Base-by-base conservation (phyloP, 2,329 filamentous ascomycete species). In the Pseudogymnoascus sp. region DNA sequence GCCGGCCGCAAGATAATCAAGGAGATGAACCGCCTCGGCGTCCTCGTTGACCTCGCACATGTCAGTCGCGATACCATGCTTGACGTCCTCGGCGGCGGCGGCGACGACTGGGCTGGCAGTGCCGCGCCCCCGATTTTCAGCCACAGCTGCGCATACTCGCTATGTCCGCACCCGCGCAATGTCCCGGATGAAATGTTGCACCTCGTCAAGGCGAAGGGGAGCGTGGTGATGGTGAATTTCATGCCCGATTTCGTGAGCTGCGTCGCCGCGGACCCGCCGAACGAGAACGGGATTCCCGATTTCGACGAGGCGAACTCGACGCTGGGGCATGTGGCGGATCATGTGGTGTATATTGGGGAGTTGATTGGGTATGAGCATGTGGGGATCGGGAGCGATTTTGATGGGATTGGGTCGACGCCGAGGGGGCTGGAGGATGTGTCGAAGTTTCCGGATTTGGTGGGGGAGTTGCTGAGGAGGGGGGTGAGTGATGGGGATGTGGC, bases 21-120 rank as follows among this genome's bases (percentile, higher is more conserved):
- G 36, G 93, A 97, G 78, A 97, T 97, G 93, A 97, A 97, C 74
- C 84, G 93, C 2, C 79, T 97, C 1, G 93, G 93, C 26, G 92
- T 97, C 87, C 86, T 97, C n/a, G 89, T 97, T 42, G 93, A 97
- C 73, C 80, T 97, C 36, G 83, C 89, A 6, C 93, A 97, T 74
- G 85, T 87, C 23, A 82, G 88, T 69, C 83, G 84, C 64, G 88
- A 93, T 65, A 96, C 93, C 0, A 95, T 96, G 90, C 78, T 86
- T 6, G 90, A 96, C 70, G 90, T 93, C 0, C 82, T 97, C 0
- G 85, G 84, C 4, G 87, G 82, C 13, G 74, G 77, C 1, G 74
- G 74, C 21, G 79, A 80, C 19, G 79, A 76, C 47, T 93, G 89
- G 89, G 74, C 77, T 4, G 90, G 90, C 6, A 93, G 88, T 71